phyloP scores from a whole-genome alignment of 2,329 filamentous ascomycete species.

The Lecanicillium sp. region DNA sequence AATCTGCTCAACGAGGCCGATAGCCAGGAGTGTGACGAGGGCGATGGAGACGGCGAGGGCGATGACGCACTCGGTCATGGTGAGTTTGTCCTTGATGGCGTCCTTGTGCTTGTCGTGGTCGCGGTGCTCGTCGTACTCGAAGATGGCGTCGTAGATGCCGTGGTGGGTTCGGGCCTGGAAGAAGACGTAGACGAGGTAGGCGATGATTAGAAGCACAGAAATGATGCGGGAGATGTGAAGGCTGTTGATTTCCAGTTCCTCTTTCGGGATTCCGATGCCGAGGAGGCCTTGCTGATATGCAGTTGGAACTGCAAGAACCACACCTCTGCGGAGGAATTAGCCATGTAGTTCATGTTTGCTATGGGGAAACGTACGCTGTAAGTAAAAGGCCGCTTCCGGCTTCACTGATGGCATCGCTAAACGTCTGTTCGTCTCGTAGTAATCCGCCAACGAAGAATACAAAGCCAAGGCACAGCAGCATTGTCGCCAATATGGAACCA shows the following conservation, averaged over 20 bases:
- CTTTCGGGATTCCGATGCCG: conserved; percentile 19
- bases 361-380: conserved; percentile 57
- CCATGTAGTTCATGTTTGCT: conserved; percentile 26
- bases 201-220: conserved; percentile 62
- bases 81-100: conserved; percentile 59
- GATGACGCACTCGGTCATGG: conserved; percentile 64
- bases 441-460: conserved; percentile 77
- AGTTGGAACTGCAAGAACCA: conserved; percentile 39
- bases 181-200: conserved; percentile 60
- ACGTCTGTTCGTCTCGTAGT: conserved; percentile 59
- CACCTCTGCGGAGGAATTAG: conserved; percentile 25
- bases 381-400: conserved; percentile 71
- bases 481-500: conserved; percentile 75
- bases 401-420: conserved; percentile 71
- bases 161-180: conserved; percentile 77
- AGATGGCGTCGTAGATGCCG: conserved; percentile 67
- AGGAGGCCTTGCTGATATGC: conserved; percentile 48
- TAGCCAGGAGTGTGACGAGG: conserved; percentile 67
- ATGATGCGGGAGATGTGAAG: conserved; percentile 65
- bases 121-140: conserved; percentile 62
- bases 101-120: conserved; percentile 61
- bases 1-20: conserved; percentile 69
- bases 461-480: conserved; percentile 70
- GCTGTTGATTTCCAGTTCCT: conserved; percentile 44
- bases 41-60: conserved; percentile 58